phyloP scores from a whole-genome alignment of 2,329 filamentous ascomycete species.

The Fusarium staphyleae region DNA sequence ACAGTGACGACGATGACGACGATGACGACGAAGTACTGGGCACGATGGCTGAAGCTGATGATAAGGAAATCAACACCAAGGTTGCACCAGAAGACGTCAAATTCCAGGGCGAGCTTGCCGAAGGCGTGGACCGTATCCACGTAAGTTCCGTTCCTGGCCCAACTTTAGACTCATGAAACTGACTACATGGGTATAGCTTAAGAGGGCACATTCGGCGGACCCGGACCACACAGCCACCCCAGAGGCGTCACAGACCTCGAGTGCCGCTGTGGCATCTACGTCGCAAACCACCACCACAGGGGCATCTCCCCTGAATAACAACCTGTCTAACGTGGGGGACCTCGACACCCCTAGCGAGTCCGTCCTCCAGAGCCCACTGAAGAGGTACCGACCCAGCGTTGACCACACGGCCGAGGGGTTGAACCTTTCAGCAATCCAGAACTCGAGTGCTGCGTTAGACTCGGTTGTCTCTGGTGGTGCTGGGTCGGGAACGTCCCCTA shows the following conservation, averaged over 20 bases:
- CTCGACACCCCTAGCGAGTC: constrained; percentile 46
- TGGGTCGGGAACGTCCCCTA: constrained; percentile 31
- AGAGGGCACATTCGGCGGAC: constrained; percentile 79
- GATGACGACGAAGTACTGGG: constrained; percentile 66
- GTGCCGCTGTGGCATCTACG: constrained; percentile 55
- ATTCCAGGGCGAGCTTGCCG: constrained; percentile 76
- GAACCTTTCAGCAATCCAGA: constrained; percentile 43
- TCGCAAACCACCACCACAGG: constrained; percentile 21
- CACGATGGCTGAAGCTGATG: constrained; percentile 70
- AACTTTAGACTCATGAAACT: neutral
- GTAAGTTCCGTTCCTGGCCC: constrained; percentile 54
- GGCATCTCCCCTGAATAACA: constrained; percentile 25
- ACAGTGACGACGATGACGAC: constrained; percentile 73
- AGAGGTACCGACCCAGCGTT: constrained; percentile 73
- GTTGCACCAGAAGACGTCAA: constrained; percentile 75
- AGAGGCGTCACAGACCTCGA: constrained; percentile 47
- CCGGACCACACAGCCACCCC: constrained; percentile 57
- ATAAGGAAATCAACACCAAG: constrained; percentile 66
- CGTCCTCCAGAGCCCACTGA: constrained; percentile 73
- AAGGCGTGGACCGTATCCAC: constrained; percentile 82
- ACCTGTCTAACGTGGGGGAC: constrained; percentile 16
- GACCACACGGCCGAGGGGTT: constrained; percentile 40
- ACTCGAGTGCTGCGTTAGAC: constrained; percentile 47
- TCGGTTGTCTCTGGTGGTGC: constrained; percentile 40
- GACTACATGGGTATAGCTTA: constrained; percentile 63